Evolutionary conservation across 1,284 basidiomycete genomes (phyloP).

Genomic region (Anthracocystis walkeri): DNA sequence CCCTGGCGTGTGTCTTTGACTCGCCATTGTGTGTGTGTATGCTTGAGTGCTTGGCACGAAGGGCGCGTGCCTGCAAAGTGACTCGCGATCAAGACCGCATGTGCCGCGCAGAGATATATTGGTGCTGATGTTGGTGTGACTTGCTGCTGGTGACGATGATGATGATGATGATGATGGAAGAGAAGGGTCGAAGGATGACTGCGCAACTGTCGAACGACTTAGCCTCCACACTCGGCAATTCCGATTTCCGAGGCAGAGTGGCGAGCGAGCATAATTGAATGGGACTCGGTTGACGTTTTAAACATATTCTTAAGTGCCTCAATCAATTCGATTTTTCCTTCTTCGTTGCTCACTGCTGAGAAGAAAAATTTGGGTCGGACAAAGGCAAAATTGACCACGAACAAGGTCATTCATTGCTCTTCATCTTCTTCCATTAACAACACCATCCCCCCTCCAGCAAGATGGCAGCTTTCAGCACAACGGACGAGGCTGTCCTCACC

Average conservation of each 20-base stretch:
- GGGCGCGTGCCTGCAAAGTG: neutral
- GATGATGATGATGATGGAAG: neutral
- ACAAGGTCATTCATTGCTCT: neutral
- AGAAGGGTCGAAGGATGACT: constrained; percentile 7
- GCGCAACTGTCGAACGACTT: constrained; percentile 16
- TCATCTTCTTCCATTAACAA: neutral
- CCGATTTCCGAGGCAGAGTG: constrained; percentile 22
- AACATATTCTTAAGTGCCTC: neutral
- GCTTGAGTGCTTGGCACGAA: neutral
- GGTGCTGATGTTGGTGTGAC: neutral
- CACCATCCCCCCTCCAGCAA: neutral
- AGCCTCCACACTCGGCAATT: constrained; percentile 15
- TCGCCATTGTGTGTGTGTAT: constrained; percentile 22
- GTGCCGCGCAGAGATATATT: neutral
- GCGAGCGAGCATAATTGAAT: constrained; percentile 4
- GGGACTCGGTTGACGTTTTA: neutral
- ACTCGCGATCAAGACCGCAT: constrained; percentile 8
- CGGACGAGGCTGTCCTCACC: constrained; percentile 64
- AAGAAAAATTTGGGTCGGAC: constrained; percentile 23
- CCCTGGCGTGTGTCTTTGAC: constrained; percentile 31
- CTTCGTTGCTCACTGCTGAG: neutral
- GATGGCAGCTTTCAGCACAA: constrained; percentile 60
- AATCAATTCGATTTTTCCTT: constrained; percentile 1
- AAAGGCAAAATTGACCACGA: neutral
- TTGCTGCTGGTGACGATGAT: neutral